Evolutionary conservation across 345 rosid species (phyloP), one percentile per base, ranked within the genome.

Genomic region (Eutrema yunnanense): DNA sequence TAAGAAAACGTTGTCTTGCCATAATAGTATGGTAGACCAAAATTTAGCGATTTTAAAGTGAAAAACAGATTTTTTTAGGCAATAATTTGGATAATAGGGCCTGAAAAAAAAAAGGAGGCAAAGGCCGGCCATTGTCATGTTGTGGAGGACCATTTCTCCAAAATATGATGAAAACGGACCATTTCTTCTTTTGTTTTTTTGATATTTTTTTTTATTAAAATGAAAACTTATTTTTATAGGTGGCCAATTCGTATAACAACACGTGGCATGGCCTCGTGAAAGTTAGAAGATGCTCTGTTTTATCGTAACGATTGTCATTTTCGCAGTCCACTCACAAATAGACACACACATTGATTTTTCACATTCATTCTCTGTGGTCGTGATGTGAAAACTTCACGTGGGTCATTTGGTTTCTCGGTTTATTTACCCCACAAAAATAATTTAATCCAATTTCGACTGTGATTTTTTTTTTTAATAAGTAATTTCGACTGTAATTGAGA

Each of bases 81-180:
- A 38, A 60, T 40, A 30, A 61, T 40, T 60, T 38, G 43, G 60
- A 49, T 26, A 16, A 16, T 16, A 16, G 16, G 16, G 16, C 22
- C 22, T 19, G 22, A 19, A 19, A 19, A 19, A 3, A 5, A 43
- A 70, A 67, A 19, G 49, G 22, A 59, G 49, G 56, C 26, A 67
- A 52, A 26, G 48, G 63, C 36, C 34, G 4, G 26, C 26, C 69
- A 60, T 75, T 27, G 64, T 43, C 64, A 36, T 44, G 56, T 41
- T 47, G 16, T 52, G 44, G 53, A 65, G 77, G 77, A 73, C 77
- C 77, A 73, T 65, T 54, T 41, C 71, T 64, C 76, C 19, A 72
- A 63, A 57, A 63, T 73, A 66, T 74, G 52, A 65, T 66, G 50
- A 49, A 57, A 74, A 66, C 54, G 6, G 68, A 50, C 62, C 73